Evolutionary conservation across 2,329 filamentous ascomycete species (phyloP).

Genomic region (Hypoxylon sp.): DNA sequence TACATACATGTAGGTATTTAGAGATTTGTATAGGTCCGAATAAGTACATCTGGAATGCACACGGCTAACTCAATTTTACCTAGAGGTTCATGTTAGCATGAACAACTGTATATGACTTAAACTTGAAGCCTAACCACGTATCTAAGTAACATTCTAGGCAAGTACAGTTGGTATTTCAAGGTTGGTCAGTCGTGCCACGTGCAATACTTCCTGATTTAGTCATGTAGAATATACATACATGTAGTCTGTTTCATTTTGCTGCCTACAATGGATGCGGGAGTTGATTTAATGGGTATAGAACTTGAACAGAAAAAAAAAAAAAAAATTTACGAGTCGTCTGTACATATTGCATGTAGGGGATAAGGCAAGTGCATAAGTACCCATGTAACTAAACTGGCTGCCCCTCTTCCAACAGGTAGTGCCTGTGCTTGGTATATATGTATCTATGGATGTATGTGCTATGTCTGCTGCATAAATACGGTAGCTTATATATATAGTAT

Average conservation of each 20-base stretch:
- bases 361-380: neutral
- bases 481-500: neutral
- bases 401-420: neutral
- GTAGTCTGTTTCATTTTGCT: constrained; percentile 1
- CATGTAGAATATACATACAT: constrained; percentile 5
- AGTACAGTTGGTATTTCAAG: neutral
- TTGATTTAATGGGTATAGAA: neutral
- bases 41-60: neutral
- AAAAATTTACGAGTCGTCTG: no score
- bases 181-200: constrained; percentile 40
- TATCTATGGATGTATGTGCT: neutral
- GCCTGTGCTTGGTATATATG: neutral
- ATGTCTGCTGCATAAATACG: neutral
- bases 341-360: neutral
- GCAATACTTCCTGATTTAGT: constrained; percentile 34
- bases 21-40: neutral
- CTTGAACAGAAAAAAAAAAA: neutral
- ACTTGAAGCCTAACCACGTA: constrained; percentile 34
- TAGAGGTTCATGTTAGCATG: neutral
- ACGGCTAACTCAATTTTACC: neutral
- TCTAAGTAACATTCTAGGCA: constrained; percentile 2
- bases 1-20: no score
- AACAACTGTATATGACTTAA: constrained; percentile 1
- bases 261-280: neutral
- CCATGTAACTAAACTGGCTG: neutral